Conservation (phyloP, 768 basidiomycete species). For the Termitomyces sp. region DNA sequence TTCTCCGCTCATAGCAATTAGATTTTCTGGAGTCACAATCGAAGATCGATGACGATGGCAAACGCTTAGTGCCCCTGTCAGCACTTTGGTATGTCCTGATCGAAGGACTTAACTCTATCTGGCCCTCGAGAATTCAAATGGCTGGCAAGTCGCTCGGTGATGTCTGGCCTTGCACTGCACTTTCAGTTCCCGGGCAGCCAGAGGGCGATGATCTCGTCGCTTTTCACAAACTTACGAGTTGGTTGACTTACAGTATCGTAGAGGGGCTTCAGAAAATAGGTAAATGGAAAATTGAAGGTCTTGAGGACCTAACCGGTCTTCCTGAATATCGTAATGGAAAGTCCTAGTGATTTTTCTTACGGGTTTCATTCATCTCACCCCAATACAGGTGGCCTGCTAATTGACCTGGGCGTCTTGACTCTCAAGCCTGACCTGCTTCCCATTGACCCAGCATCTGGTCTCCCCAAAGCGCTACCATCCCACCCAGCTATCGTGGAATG, state of each 20-base stretch:
- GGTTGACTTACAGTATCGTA: slow-evolving; percentile 88
- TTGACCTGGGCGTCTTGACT: slow-evolving; percentile 77
- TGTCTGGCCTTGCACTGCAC: slow-evolving; percentile 81
- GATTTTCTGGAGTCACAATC: slow-evolving; percentile 67
- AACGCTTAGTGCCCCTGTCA: slow-evolving; percentile 58
- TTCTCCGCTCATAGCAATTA: slow-evolving; percentile 19
- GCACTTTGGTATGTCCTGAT: slow-evolving; percentile 82
- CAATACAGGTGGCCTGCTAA: slow-evolving; percentile 70
- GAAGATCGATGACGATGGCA: slow-evolving; percentile 28
- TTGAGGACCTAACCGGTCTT: slow-evolving; percentile 84
- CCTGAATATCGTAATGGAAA: slow-evolving; percentile 94
- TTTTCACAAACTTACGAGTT: slow-evolving; percentile 95
- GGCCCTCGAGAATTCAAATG: slow-evolving; percentile 76
- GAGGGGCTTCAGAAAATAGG: slow-evolving; percentile 77
- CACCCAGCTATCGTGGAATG: slow-evolving; percentile 95
- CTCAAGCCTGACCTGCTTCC: slow-evolving; percentile 57
- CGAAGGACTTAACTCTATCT: slow-evolving; percentile 79
- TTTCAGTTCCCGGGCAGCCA: slow-evolving; percentile 19
- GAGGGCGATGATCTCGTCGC: slow-evolving; percentile 77
- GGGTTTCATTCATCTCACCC: neutral
- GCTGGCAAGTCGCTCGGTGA: slow-evolving; percentile 78
- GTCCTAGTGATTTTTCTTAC: neutral
- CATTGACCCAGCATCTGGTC: slow-evolving; percentile 39
- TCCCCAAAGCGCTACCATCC: slow-evolving; percentile 65
- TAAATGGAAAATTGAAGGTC: slow-evolving; percentile 76